Evolutionary conservation across 805 yeast species (phyloP).

Genomic region (Starmerella stellata): DNA sequence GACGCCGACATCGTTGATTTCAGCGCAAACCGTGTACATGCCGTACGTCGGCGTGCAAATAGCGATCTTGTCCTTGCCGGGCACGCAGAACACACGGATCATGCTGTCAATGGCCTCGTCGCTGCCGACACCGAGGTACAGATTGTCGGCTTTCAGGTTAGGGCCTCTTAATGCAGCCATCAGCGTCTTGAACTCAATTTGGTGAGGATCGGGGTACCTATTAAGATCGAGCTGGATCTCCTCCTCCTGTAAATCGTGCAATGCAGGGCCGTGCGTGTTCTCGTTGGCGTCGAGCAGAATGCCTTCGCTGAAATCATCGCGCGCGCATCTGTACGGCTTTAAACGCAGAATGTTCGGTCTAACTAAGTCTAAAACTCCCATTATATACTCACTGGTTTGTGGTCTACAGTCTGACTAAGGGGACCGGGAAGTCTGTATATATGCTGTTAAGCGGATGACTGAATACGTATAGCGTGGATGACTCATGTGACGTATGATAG

Average conservation of each 20-base stretch:
- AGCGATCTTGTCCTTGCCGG: conserved; percentile 65
- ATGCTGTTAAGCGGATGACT: too few species aligned
- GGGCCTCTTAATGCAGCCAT: conserved; percentile 54
- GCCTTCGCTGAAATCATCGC: conserved; percentile 87
- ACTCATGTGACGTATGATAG: too few species aligned
- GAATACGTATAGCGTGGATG: too few species aligned
- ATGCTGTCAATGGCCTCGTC: conserved; percentile 88
- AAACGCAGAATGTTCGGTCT: conserved; percentile 70
- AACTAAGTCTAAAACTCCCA: conserved; percentile 33
- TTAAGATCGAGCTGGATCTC: conserved; percentile 46
- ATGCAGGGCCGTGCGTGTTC: conserved; percentile 79
- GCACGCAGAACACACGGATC: conserved; percentile 66
- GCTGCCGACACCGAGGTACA: conserved; percentile 91
- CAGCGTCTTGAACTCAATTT: conserved; percentile 50
- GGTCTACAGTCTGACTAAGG: too few species aligned
- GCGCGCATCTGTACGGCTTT: conserved; percentile 89
- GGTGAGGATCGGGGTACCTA: conserved; percentile 97
- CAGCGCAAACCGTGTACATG: conserved; percentile 85
- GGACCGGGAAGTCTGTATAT: too few species aligned
- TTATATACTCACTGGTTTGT: too few species aligned
- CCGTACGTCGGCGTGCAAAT: conserved; percentile 94
- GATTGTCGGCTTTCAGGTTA: conserved; percentile 41
- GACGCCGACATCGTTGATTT: conserved; percentile 68
- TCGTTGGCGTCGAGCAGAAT: conserved; percentile 88
- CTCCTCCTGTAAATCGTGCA: conserved; percentile 27